Percentiles rank a stretch among this genome's conserved stretches.
Conservation (phyloP, 2,329 filamentous ascomycete genomes). For the Aspergillus phoenicis region DNA sequence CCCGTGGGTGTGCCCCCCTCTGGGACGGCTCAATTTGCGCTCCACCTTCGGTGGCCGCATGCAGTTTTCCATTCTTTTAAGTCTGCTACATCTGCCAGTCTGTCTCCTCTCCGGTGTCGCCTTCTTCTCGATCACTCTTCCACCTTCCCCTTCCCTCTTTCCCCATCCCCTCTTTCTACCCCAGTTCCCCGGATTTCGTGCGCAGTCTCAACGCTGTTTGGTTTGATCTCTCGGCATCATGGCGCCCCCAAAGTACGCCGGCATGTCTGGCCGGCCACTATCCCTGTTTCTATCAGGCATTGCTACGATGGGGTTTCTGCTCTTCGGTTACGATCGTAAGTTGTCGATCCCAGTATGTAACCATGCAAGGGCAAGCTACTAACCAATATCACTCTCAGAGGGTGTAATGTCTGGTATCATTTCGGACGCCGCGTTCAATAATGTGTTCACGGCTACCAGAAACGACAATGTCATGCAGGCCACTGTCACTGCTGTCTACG, state of each 20-base stretch:
- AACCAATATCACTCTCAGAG: constrained; percentile 23
- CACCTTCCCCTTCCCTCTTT: not conserved
- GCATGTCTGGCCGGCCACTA: constrained; percentile 61
- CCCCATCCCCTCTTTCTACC: not conserved
- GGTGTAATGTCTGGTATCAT: constrained; percentile 47
- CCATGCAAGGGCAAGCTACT: not conserved
- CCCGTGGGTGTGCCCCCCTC: constrained; percentile 8
- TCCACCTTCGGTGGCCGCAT: constrained; percentile 5
- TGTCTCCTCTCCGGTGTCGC: not conserved
- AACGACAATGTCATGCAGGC: constrained; percentile 44
- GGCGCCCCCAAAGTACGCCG: constrained; percentile 57
- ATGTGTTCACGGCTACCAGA: constrained; percentile 38
- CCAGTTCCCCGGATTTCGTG: not conserved
- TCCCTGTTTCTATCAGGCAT: constrained; percentile 63
- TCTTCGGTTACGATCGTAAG: constrained; percentile 60
- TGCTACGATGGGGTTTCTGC: constrained; percentile 64
- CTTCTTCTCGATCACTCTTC: not conserved
- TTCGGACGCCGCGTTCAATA: constrained; percentile 34
- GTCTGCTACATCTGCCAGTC: constrained; percentile 1
- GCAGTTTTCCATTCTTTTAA: constrained; percentile 5
- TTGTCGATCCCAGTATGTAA: constrained; percentile 8
- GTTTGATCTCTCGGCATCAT: constrained; percentile 36
- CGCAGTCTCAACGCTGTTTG: not conserved
- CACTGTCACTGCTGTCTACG: constrained; percentile 36
- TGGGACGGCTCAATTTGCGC: constrained; percentile 1